phyloP scores from a whole-genome alignment of 345 rosid species.

The Bruguiera gymnorhiza region DNA sequence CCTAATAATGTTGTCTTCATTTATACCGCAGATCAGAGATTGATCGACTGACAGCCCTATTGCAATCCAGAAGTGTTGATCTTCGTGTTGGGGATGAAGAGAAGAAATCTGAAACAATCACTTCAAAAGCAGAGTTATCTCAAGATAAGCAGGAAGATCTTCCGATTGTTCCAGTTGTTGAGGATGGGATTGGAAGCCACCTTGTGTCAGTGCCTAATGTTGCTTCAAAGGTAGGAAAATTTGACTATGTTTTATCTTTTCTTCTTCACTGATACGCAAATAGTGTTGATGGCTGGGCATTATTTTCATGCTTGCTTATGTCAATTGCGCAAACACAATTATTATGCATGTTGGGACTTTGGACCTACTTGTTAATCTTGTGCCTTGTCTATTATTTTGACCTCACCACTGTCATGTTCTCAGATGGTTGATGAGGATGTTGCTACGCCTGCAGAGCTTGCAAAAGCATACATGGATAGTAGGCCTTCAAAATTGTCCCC shows the following conservation, averaged over 20 bases:
- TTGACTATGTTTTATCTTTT: conserved; percentile 7
- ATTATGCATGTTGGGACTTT: not conserved
- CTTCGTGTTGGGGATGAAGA: conserved; percentile 37
- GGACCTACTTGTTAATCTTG: no score
- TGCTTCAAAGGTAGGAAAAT: conserved; percentile 42
- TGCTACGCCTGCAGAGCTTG: conserved; percentile 91
- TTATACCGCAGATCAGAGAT: conserved; percentile 67
- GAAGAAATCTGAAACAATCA: conserved; percentile 40
- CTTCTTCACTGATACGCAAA: no score
- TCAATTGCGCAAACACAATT: not conserved
- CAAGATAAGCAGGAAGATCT: conserved; percentile 32
- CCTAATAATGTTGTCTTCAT: not conserved
- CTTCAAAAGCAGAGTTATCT: conserved; percentile 26
- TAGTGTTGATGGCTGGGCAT: not conserved
- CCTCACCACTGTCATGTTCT: conserved; percentile 13
- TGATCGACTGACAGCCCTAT: conserved; percentile 66
- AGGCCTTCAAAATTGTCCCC: conserved; percentile 72
- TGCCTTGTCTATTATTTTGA: no score
- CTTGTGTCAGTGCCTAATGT: conserved; percentile 43
- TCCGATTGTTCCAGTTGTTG: conserved; percentile 31
- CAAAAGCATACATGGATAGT: conserved; percentile 91
- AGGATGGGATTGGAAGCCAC: conserved; percentile 36
- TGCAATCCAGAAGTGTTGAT: conserved; percentile 59
- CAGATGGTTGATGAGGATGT: conserved; percentile 71
- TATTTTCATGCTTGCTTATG: not conserved